phyloP scores from a whole-genome alignment of 192 early-diverging fungal species.

The Endogone sp. region DNA sequence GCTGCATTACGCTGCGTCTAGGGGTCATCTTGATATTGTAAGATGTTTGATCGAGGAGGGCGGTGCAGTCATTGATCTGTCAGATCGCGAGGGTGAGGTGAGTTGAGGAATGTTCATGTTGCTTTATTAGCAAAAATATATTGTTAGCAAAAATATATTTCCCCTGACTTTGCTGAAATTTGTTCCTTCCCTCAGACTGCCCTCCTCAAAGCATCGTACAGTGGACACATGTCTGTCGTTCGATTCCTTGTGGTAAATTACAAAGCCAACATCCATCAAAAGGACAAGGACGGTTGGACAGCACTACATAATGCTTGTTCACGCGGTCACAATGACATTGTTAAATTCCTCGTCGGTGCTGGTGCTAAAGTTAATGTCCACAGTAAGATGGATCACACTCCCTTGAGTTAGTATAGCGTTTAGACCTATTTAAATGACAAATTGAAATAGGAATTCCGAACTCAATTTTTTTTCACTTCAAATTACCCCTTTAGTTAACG shows the following conservation, averaged over 20 bases:
- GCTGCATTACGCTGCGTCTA: slow-evolving; percentile 56
- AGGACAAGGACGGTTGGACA: slow-evolving; percentile 78
- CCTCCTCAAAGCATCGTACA: slow-evolving; percentile 66
- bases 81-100: slow-evolving; percentile 69
- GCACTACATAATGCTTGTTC: slow-evolving; percentile 76
- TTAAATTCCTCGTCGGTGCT: slow-evolving; percentile 53
- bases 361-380: slow-evolving; percentile 56
- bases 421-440: no score
- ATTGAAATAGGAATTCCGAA: no score
- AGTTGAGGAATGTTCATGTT: not conserved
- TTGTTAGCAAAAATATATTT: no score
- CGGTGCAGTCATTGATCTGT: slow-evolving; percentile 53
- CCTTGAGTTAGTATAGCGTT: slow-evolving; percentile 50
- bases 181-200: slow-evolving; percentile 50
- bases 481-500: slow-evolving; percentile 63
- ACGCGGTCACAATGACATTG: slow-evolving; percentile 54
- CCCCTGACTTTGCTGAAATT: not conserved
- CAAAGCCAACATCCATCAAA: slow-evolving; percentile 56
- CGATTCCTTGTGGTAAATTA: slow-evolving; percentile 47
- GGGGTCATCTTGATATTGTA: slow-evolving; percentile 55
- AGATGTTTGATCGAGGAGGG: slow-evolving; percentile 50
- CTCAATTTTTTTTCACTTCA: no score
- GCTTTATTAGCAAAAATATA: not conserved
- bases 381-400: slow-evolving; percentile 64
- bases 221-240: slow-evolving; percentile 57